phyloP scores from a whole-genome alignment of 75 land plant genomes.

The Pinus taeda region DNA sequence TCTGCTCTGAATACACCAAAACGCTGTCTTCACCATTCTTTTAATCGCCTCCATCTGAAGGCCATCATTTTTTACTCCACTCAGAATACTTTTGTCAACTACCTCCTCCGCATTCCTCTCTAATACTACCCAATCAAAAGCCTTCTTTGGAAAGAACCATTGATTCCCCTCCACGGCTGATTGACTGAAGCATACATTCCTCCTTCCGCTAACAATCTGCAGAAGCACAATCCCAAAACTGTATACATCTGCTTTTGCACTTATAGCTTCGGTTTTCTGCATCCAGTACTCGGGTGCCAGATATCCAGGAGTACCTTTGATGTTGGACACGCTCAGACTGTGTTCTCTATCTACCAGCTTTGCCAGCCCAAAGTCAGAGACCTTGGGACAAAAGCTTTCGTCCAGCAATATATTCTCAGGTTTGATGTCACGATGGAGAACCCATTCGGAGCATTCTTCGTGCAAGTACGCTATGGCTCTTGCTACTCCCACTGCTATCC shows the following conservation, averaged over 20 bases:
- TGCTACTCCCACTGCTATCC: conserved; percentile 23
- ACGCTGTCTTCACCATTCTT: conserved; percentile 59
- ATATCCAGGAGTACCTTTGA: conserved; percentile 20
- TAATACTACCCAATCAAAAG: conserved; percentile 38
- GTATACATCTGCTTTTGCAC: conserved; percentile 70
- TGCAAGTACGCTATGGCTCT: conserved; percentile 27
- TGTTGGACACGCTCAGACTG: conserved; percentile 1
- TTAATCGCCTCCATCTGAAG: conserved; percentile 28
- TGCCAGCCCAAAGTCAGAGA: conserved; percentile 30
- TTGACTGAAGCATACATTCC: conserved; percentile 19
- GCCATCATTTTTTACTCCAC: conserved; percentile 14
- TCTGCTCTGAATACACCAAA: conserved; percentile 79
- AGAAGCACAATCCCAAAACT: conserved; percentile 78
- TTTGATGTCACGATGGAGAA: conserved; percentile 27
- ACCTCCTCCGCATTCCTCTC: conserved; percentile 51
- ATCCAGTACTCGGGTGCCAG: conserved; percentile 21
- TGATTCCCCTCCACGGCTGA: conserved; percentile 25
- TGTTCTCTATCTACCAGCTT: conserved; percentile 18
- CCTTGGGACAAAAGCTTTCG: conserved; percentile 18
- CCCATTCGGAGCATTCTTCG: conserved; percentile 21
- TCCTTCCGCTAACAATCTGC: conserved; percentile 54
- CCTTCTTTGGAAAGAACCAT: conserved; percentile 64
- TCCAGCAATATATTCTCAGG: conserved; percentile 27
- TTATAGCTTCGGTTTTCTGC: not conserved
- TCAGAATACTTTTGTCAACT: conserved; percentile 22